Base-by-base conservation (phyloP, 768 basidiomycete species). In the Tulasnella sp. region DNA sequence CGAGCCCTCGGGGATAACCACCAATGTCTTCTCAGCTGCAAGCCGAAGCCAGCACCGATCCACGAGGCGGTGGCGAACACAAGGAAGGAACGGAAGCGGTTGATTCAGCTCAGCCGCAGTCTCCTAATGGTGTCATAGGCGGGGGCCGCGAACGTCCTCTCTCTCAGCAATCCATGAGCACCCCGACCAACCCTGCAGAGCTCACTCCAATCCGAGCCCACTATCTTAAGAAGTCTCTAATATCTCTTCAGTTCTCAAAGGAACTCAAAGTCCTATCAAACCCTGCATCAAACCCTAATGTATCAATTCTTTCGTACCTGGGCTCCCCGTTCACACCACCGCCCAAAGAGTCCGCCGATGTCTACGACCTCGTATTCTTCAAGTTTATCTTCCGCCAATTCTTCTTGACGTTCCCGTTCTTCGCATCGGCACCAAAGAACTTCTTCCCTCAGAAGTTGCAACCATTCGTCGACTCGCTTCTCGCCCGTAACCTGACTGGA, bases 361-460 rank as follows among this genome's bases (percentile, higher is more conserved):
- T 78, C 80, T 85, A 90, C 76, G 93, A 97, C 84, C 87, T 98
- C 29, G 97, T 97, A 3, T 92, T 99, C 83, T 86, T 98, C 79
- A 88, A 91, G 32, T 98, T 92, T 84, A 88, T 97, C 81, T 96
- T 99, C 83, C 91, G 92, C 75, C 94, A 96, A 83, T 98, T 95
- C 82, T 88, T 98, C 78, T 88, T 98, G 77, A 93, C 96, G 0
- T 99, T 99, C 83, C 98, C 98, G 18, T 98, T 99, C 86, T 90
- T 99, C 84, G 89, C 90, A 71, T 86, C 92, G 1, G 96, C 96
- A 0, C 96, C 95, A 0, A 90, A 92, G 81, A 89, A 93, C 81
- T 99, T 99, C 84, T 99, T 97, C 85, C 91, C 93, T 1, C 90
- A 91, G 79, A 99, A 99, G 84, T 89, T 99, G 3, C 97, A 99